These are phyloP conservation scores for Ustilago curta DNA, from an alignment of 1,284 basidiomycete species.

Conservation along the genomic window DNA sequence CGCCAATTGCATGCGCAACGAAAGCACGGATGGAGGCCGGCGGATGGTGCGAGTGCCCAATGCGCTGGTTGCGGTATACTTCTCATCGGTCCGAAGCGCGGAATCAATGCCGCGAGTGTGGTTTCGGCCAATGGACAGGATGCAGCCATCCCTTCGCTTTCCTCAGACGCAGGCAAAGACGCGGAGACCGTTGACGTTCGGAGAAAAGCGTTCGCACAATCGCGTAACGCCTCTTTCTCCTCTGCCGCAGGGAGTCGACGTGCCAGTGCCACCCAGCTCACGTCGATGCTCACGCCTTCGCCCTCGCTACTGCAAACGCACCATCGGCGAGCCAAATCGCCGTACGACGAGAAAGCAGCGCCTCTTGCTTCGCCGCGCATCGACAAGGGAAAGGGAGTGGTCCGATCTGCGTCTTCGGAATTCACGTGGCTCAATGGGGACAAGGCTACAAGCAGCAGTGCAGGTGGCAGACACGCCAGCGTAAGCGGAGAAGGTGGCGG, in stretches of 20 bases:
- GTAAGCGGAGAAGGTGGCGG: conserved; percentile 1
- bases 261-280: conserved; percentile 2
- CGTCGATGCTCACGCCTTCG: conserved; percentile 26
- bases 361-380: conserved; percentile 44
- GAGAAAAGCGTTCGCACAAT: conserved; percentile 10
- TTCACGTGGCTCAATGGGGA: conserved; percentile 8
- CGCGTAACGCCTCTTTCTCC: conserved; percentile 18
- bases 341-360: conserved; percentile 52
- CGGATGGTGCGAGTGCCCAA: conserved; percentile 11
- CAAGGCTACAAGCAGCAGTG: neutral
- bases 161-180: conserved; percentile 4
- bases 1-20: conserved; percentile 71
- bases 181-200: conserved; percentile 10
- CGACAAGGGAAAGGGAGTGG: conserved; percentile 52
- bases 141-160: neutral
- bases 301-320: conserved; percentile 23
- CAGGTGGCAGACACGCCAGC: conserved; percentile 7
- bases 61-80: conserved; percentile 34
- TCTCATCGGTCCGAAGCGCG: conserved; percentile 29
- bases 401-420: conserved; percentile 33
- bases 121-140: neutral
- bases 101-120: neutral
- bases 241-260: conserved; percentile 4
- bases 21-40: conserved; percentile 69
- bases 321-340: conserved; percentile 36